These are phyloP conservation scores for Cyclotella sp. DNA, from an alignment of 108 stramenopile genomes.

Conservation along the genomic window DNA sequence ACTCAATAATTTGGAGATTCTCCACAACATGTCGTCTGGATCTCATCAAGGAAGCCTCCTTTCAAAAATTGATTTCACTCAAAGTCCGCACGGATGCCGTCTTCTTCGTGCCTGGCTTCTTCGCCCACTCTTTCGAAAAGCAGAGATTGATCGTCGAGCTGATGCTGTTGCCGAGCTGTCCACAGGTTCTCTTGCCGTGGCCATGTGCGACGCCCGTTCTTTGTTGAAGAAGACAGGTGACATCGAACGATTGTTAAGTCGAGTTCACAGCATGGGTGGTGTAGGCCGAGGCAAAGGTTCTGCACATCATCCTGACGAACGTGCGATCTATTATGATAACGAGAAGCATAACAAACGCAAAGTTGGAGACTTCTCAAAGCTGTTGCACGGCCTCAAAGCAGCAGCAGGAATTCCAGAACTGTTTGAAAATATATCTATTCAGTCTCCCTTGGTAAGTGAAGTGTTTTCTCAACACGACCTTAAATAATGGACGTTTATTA, in stretches of 20 bases:
- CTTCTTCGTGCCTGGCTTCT: conserved; percentile 95
- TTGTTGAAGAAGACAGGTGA: conserved; percentile 87
- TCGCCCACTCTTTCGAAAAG: conserved; percentile 87
- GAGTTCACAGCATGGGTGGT: conserved; percentile 93
- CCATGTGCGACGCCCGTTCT: conserved; percentile 70
- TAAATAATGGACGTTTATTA: not conserved
- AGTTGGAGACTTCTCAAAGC: conserved; percentile 88
- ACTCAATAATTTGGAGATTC: conserved; percentile 95
- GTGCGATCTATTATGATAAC: conserved; percentile 96
- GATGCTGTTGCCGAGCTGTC: conserved; percentile 95
- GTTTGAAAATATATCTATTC: conserved; percentile 76
- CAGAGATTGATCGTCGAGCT: conserved; percentile 91
- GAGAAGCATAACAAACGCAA: conserved; percentile 93
- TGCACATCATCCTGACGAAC: conserved; percentile 89
- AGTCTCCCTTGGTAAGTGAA: conserved; percentile 56
- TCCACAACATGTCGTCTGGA: conserved; percentile 75
- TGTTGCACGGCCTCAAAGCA: conserved; percentile 76
- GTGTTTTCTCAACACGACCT: not conserved
- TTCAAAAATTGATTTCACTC: conserved; percentile 89
- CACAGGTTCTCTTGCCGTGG: conserved; percentile 68
- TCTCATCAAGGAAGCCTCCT: conserved; percentile 88
- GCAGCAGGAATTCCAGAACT: conserved; percentile 74
- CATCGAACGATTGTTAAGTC: conserved; percentile 92
- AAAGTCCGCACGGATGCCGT: conserved; percentile 93
- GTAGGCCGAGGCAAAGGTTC: conserved; percentile 38